A percentile compares a stretch with the other conserved stretches of the same genome.
Evolutionary conservation across 164 flowering plant genomes (phyloP).

Genomic region (Malania oleifera): DNA sequence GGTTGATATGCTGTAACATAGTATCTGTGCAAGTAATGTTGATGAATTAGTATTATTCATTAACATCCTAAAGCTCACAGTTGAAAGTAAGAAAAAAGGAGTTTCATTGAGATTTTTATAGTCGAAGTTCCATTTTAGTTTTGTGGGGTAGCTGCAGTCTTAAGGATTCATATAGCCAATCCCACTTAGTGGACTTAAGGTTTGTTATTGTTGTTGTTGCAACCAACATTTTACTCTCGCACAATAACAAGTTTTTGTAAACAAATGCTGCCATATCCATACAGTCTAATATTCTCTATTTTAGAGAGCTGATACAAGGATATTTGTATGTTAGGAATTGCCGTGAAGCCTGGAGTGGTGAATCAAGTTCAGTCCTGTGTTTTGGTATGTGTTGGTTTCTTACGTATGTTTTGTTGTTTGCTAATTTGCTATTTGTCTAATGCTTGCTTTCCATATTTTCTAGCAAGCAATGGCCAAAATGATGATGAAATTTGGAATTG

Average conservation of each 20-base stretch:
- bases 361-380: constrained; percentile 49
- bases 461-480: constrained; percentile 54
- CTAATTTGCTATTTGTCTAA: constrained; percentile 4
- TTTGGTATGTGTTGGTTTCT: constrained; percentile 37
- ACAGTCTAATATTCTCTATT: neutral
- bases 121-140: no score
- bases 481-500: constrained; percentile 56
- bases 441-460: constrained; percentile 13
- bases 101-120: no score
- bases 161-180: no score
- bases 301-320: neutral
- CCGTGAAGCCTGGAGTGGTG: constrained; percentile 78
- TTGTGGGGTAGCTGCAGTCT: no score
- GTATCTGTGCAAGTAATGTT: no score
- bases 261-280: neutral
- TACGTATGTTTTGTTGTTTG: neutral
- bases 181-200: no score
- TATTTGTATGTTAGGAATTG: constrained; percentile 55
- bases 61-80: no score
- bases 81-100: no score
- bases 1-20: no score
- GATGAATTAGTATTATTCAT: no score
- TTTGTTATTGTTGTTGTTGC: no score
- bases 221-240: no score
- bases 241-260: neutral